Percentiles rank a stretch among this genome's conserved stretches.
Conservation (phyloP, 768 basidiomycete species). For the Pholiota molesta region DNA sequence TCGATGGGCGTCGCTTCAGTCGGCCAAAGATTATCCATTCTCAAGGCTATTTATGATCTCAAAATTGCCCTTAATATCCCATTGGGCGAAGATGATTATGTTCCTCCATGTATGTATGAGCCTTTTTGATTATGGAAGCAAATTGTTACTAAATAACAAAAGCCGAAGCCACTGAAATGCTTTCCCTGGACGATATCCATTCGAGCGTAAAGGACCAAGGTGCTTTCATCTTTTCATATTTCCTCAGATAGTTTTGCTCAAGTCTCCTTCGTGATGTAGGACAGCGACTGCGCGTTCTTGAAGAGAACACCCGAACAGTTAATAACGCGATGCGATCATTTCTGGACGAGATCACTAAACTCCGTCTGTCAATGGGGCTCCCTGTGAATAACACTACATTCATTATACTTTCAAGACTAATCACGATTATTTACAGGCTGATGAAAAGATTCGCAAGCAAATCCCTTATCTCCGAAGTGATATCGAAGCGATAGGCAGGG, state of each 20-base stretch:
- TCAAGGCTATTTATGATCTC: constrained; percentile 87
- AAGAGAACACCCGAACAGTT: constrained; percentile 75
- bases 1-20: constrained; percentile 83
- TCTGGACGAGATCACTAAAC: constrained; percentile 60
- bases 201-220: constrained; percentile 68
- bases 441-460: constrained; percentile 28
- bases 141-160: background rate
- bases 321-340: constrained; percentile 61
- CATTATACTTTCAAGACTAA: background rate
- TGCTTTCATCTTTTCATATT: constrained; percentile 26
- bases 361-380: constrained; percentile 40
- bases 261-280: constrained; percentile 39
- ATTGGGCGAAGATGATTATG: constrained; percentile 80
- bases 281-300: constrained; percentile 65
- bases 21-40: constrained; percentile 87
- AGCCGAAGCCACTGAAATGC: constrained; percentile 25
- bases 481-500: constrained; percentile 1
- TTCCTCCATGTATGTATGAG: constrained; percentile 84
- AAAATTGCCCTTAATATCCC: constrained; percentile 83
- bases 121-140: background rate
- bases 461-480: constrained; percentile 12
- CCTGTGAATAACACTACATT: constrained; percentile 29
- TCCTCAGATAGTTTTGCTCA: constrained; percentile 2
- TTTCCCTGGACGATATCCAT: constrained; percentile 19
- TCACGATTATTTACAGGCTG: constrained; percentile 8